Conservation (phyloP, 306 rosid genomes). For the Bauhinia variegata region DNA sequence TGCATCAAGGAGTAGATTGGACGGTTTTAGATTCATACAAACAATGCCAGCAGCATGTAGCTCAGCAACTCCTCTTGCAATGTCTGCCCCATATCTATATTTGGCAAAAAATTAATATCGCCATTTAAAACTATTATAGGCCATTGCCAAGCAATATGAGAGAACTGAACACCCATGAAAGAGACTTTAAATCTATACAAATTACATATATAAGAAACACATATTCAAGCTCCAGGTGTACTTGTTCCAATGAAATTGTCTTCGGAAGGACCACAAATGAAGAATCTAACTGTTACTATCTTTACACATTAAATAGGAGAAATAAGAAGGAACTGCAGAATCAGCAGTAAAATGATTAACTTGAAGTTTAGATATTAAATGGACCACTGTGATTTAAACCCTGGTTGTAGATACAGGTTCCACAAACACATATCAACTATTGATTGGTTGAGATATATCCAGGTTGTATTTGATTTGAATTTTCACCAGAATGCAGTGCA, state of each 20-base stretch:
- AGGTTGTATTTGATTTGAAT: slow-evolving; percentile 19
- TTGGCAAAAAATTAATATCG: slow-evolving; percentile 43
- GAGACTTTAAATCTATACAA: slow-evolving; percentile 1
- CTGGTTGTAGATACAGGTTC: slow-evolving; percentile 8
- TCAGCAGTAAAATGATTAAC: slow-evolving; percentile 18
- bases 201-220: slow-evolving; percentile 26
- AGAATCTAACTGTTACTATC: slow-evolving; percentile 10
- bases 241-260: slow-evolving; percentile 23
- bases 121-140: slow-evolving; percentile 3
- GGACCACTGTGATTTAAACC: slow-evolving; percentile 1
- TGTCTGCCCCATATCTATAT: slow-evolving; percentile 93
- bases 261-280: slow-evolving; percentile 10
- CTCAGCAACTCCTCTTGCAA: slow-evolving; percentile 97
- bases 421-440: not conserved
- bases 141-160: slow-evolving; percentile 12
- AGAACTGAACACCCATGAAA: slow-evolving; percentile 19
- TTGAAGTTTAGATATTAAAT: slow-evolving; percentile 12
- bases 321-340: slow-evolving; percentile 5
- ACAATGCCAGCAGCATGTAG: slow-evolving; percentile 97
- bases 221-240: slow-evolving; percentile 9
- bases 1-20: slow-evolving; percentile 92
- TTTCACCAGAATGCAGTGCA: slow-evolving; percentile 20
- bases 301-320: not conserved
- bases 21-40: slow-evolving; percentile 97
- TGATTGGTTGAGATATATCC: not conserved